Evolutionary conservation across 2,329 filamentous ascomycete species (phyloP), one percentile per base, ranked within the genome.

Genomic region (Lachnellula subtilissima): DNA sequence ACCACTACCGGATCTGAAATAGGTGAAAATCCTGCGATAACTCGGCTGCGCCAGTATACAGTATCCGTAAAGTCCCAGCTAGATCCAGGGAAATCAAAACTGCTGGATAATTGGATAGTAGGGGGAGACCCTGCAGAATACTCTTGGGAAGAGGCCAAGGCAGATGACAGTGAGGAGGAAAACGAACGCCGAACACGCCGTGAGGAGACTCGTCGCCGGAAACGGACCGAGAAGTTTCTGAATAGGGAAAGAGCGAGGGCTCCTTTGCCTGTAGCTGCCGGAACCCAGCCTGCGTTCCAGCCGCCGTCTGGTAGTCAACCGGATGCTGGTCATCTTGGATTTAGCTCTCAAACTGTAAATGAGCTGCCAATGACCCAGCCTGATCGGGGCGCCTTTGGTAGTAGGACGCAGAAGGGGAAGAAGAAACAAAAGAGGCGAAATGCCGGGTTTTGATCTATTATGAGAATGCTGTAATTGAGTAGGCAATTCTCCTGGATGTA

Each of bases 311-410:
- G 65, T 14, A 70, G 67, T 54, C 67, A 70, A 37, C 68, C 65
- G 19, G 58, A 47, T 17, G 25, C 54, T 35, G 35, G 36, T 23
- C 51, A 55, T 17, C 52, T 59, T 28, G 54, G 42, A 17, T 64
- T 64, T 42, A 68, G 67, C 48, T 69, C 68, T 28, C 69, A 70
- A 46, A 48, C 58, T 4, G 54, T 62, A 14, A 61, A 58, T 49
- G 65, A 70, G 11, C 4, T 71, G 1, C 62, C 69, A 12, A 70
- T 70, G 67, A 71, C 77, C n/a, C 78, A 81, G 65, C 77, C 78
- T 12, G 70, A 77, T 22, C 59, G 73, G n/a, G 78, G 78, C 2
- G 61, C 67, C 4, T 78, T 78, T 72, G 78, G 78, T 25, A 73
- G 72, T 60, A 70, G 77, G 53, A 47, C 64, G 37, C 54, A 63